These are phyloP conservation scores for Helicocarpus griseus DNA, from an alignment of 2,329 filamentous ascomycete species.

Conservation along the genomic window DNA sequence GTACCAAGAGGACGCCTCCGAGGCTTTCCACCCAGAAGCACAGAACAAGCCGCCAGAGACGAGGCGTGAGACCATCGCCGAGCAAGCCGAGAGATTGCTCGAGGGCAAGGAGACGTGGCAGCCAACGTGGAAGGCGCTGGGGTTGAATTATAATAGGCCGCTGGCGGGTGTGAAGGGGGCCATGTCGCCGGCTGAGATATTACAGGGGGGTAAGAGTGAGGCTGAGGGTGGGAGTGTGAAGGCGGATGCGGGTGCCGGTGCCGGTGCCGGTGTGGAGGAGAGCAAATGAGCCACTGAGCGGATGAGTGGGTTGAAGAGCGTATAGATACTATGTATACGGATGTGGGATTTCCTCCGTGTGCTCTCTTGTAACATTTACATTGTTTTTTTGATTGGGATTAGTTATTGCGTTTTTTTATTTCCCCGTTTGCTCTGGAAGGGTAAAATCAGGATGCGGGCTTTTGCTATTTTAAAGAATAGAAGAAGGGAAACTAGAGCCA, in stretches of 20 bases:
- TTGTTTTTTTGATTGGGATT: neutral
- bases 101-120: constrained; percentile 54
- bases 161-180: constrained; percentile 6
- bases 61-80: constrained; percentile 40
- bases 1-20: constrained; percentile 33
- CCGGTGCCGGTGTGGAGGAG: too few species aligned
- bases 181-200: neutral
- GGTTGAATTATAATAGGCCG: constrained; percentile 28
- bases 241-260: neutral
- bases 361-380: neutral
- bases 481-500: neutral
- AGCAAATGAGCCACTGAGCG: neutral
- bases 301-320: too few species aligned
- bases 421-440: neutral
- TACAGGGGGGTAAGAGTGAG: neutral
- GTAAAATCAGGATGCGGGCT: neutral
- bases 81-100: constrained; percentile 55
- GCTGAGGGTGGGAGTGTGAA: neutral
- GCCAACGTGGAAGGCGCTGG: constrained; percentile 38
- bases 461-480: neutral
- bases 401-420: neutral
- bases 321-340: neutral
- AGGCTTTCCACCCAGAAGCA: constrained; percentile 25
- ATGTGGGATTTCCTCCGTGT: neutral
- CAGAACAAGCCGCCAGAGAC: constrained; percentile 31